Percentiles rank a stretch among this genome's conserved stretches.
These are phyloP conservation scores for Russula sp. DNA, from an alignment of 768 basidiomycete genomes.

Conservation along the genomic window DNA sequence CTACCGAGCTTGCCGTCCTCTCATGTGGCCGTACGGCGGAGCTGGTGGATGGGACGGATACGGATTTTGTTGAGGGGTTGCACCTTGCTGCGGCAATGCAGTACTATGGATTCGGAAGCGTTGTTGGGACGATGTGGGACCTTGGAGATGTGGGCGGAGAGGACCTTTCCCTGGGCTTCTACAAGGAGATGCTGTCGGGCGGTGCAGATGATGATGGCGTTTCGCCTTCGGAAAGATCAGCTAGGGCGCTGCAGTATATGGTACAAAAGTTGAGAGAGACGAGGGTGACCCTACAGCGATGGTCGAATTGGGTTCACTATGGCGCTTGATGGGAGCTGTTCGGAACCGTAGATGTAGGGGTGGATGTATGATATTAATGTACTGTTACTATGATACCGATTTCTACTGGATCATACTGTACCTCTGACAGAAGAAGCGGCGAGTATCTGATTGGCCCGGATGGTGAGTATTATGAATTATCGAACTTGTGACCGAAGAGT, in stretches of 20 bases:
- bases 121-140: constrained; percentile 29
- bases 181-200: background rate
- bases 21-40: constrained; percentile 8
- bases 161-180: constrained; percentile 10
- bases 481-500: no score
- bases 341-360: background rate
- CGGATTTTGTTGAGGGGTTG: constrained; percentile 16
- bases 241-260: background rate
- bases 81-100: constrained; percentile 26
- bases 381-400: background rate
- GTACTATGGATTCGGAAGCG: constrained; percentile 22
- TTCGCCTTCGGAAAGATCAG: background rate
- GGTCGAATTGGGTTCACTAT: constrained; percentile 23
- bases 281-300: constrained; percentile 5
- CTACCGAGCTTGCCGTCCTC: constrained; percentile 20
- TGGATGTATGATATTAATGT: background rate
- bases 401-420: background rate
- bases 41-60: background rate
- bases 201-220: background rate
- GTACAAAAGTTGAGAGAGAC: constrained; percentile 14
- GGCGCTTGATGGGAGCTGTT: constrained; percentile 1
- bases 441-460: background rate
- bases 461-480: no score
- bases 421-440: background rate
- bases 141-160: constrained; percentile 24